Evolutionary conservation across 768 basidiomycete genomes (phyloP), one percentile per base, ranked within the genome.

Genomic region (Gyrodon lividus): DNA sequence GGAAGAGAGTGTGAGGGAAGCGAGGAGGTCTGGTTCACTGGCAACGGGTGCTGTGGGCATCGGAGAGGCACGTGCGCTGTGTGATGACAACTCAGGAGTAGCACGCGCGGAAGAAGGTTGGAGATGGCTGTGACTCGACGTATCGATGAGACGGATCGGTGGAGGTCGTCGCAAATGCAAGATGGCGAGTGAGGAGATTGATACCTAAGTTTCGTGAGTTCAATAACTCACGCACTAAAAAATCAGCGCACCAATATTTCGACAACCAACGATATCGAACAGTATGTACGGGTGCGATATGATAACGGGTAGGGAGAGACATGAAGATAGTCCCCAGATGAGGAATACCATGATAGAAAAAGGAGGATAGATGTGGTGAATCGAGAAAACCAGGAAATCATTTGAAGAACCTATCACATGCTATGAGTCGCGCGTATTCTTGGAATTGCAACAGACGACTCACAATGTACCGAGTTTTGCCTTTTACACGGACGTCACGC

Each of bases 141-240:
- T 78, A 60, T 86, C 78, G 40, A 89, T 76, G 22, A 92, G 79
- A 39, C 86, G 84, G 45, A 92, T 82, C 2, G 80, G 62, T 9
- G 89, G 87, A 1, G 89, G 86, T 16, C 78, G 82, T 51, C 85
- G 84, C 6, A 90, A 64, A 33, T 78, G 81, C 30, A 92, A 72
- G 14, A 80, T 72, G 43, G 76, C 70, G 51, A 73, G 77, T 4
- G 85, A 88, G 28, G 71, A 62, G 10, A 72, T 57, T 48, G 79
- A 69, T 39, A 79, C 71, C 89, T 90, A 23, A 44, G 30, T 40
- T 44, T 41, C 10, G 48, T 48, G 26, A 30, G 28, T 57, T 17
- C 9, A 43, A 42, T 37, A 6, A 23, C 2, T 12, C 28, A 19
- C n/a, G 34, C 13, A 48, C 9, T 4, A 20, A 43, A 53, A 48